Evolutionary conservation across 2,329 filamentous ascomycete genomes (phyloP), one percentile per base, ranked within the genome.

Genomic region (Bipolaris victoriae): DNA sequence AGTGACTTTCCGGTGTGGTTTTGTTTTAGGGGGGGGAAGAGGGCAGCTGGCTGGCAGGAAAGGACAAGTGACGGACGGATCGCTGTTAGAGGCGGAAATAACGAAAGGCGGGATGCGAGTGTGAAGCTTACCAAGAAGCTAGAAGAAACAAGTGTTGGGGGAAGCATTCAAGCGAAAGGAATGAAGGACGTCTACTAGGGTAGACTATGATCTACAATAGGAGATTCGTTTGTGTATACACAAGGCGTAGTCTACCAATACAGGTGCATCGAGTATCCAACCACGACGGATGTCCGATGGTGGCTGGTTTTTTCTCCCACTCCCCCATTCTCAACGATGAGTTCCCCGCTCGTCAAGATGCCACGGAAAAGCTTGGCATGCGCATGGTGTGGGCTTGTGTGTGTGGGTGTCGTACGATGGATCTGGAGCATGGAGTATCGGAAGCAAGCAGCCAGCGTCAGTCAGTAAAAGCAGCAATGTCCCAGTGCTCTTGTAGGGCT

Each of bases 401-500:
- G 4, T n/a, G 43, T 56, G 16, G 16, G 16, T 16, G 16, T 16
- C 35, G 40, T 56, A 52, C 35, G 53, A 52, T 33, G 50, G 15
- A 33, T 46, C 48, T 51, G 18, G 20, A 41, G 15, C 31, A 26
- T 40, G 24, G 26, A n/a, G n/a, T 26, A 6, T 45, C 31, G 39
- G 39, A 37, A 35, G 48, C 31, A 46, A 22, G 33, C 13, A 26
- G 3, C 40, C 41, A 31, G 53, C 9, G 24, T 26, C 26, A 26
- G 26, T 26, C 5, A 31, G 16, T 31, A 29, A 51, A 44, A 39
- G 31, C 48, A 41, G 41, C 48, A 15, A 45, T 20, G 16, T 26
- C 26, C 26, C 7, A 9, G 26, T 20, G 10, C n/a, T 24, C 2
- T n/a, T 22, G 41, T 56, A 60, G 49, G 55, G 54, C 54, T 53